phyloP scores from a whole-genome alignment of 441 rosid genomes.

The Francoa sonchifolia region DNA sequence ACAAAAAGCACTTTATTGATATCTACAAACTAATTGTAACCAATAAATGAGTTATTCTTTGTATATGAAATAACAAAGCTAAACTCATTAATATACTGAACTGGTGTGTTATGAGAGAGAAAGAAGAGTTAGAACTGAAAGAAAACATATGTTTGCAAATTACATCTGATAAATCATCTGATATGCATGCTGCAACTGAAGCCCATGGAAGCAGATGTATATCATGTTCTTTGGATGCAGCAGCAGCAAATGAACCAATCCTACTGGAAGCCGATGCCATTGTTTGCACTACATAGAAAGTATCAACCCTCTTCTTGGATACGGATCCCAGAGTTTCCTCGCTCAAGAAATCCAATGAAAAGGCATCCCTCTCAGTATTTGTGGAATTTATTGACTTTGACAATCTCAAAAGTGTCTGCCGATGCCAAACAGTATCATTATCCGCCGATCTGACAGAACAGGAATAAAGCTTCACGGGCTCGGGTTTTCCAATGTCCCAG shows the following conservation, averaged over 20 bases:
- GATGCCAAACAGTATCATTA: slow-evolving; percentile 55
- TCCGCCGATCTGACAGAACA: slow-evolving; percentile 38
- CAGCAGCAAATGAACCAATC: slow-evolving; percentile 68
- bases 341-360: slow-evolving; percentile 58
- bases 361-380: slow-evolving; percentile 52
- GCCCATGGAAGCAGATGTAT: slow-evolving; percentile 95
- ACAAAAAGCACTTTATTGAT: no score
- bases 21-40: no score
- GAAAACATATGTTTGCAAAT: background rate
- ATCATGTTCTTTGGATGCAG: slow-evolving; percentile 89
- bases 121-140: no score
- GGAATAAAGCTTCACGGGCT: slow-evolving; percentile 61
- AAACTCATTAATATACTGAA: slow-evolving; percentile 3
- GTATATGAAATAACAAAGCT: no score
- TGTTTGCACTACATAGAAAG: slow-evolving; percentile 68
- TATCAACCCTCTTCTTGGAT: slow-evolving; percentile 45
- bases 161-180: slow-evolving; percentile 28
- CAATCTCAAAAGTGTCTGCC: slow-evolving; percentile 72
- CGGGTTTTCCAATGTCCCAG: slow-evolving; percentile 63
- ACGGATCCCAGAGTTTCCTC: slow-evolving; percentile 42
- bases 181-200: slow-evolving; percentile 86
- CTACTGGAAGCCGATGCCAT: slow-evolving; percentile 79
- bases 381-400: slow-evolving; percentile 37
- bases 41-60: no score
- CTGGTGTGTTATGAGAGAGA: no score